These are phyloP conservation scores for Oryza officinalis DNA, from an alignment of 176 grass and related monocot species.

Conservation along the genomic window DNA sequence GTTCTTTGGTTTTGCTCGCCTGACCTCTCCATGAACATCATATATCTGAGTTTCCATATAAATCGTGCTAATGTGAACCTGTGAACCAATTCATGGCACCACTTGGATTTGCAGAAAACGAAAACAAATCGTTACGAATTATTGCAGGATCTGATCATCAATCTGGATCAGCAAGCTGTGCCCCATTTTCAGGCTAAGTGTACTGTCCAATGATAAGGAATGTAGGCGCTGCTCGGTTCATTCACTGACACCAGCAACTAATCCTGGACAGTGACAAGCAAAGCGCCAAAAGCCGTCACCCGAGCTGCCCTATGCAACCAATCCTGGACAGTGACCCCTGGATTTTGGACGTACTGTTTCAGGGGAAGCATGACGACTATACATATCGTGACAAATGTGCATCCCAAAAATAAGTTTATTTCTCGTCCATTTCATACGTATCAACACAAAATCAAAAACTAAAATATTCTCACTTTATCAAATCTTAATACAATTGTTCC, in stretches of 20 bases:
- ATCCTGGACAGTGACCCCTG: background rate
- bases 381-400: background rate
- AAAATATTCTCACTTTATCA: too few species aligned
- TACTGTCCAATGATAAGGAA: background rate
- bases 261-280: constrained; percentile 24
- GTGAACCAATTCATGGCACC: background rate
- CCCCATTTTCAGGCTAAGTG: background rate
- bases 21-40: background rate
- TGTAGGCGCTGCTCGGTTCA: background rate
- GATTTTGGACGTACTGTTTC: background rate
- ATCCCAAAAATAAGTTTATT: too few species aligned
- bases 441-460: too few species aligned
- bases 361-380: background rate
- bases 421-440: too few species aligned
- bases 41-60: too few species aligned
- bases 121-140: constrained; percentile 1
- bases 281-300: constrained; percentile 28
- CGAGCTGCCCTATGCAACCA: constrained; percentile 28
- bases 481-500: too few species aligned
- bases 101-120: background rate
- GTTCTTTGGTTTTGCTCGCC: background rate
- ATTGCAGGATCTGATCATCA: background rate
- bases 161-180: constrained; percentile 14
- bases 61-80: too few species aligned
- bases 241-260: background rate